Conservation (phyloP, 192 early-diverging fungal genomes). For the Paraglomus brasilianum region DNA sequence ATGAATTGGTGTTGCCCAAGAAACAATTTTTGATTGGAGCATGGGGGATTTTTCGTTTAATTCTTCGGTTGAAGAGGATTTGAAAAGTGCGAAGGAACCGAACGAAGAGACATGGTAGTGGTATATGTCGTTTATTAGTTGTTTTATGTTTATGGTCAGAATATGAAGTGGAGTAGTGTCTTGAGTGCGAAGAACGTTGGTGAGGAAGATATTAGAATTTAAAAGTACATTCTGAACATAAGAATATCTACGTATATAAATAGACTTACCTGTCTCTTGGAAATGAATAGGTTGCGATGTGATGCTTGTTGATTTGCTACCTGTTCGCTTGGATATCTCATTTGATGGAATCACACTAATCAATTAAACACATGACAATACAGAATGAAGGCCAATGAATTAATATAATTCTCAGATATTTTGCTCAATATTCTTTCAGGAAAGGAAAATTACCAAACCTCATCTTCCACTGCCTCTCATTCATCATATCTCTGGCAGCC, state of each 20-base stretch:
- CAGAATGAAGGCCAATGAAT: too few relatives aligned
- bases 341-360: neutral
- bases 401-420: too few relatives aligned
- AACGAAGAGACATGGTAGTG: conserved; percentile 30
- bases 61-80: conserved; percentile 15
- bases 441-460: conserved; percentile 37
- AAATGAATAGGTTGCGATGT: too few relatives aligned
- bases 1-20: conserved; percentile 20
- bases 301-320: too few relatives aligned
- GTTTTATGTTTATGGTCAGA: conserved; percentile 28
- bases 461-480: conserved; percentile 51
- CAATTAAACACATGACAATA: too few relatives aligned
- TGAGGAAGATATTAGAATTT: too few relatives aligned
- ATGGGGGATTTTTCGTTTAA: conserved; percentile 18
- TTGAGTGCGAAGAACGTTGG: neutral
- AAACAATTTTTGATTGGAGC: conserved; percentile 23
- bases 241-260: too few relatives aligned
- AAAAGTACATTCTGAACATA: too few relatives aligned
- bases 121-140: conserved; percentile 32
- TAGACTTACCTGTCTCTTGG: too few relatives aligned
- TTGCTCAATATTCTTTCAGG: too few relatives aligned
- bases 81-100: conserved; percentile 11
- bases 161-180: neutral
- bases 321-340: too few relatives aligned
- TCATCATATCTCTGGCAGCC: conserved; percentile 54